phyloP scores from a whole-genome alignment of 2,329 filamentous ascomycete species.

The Ilyonectria destructans region DNA sequence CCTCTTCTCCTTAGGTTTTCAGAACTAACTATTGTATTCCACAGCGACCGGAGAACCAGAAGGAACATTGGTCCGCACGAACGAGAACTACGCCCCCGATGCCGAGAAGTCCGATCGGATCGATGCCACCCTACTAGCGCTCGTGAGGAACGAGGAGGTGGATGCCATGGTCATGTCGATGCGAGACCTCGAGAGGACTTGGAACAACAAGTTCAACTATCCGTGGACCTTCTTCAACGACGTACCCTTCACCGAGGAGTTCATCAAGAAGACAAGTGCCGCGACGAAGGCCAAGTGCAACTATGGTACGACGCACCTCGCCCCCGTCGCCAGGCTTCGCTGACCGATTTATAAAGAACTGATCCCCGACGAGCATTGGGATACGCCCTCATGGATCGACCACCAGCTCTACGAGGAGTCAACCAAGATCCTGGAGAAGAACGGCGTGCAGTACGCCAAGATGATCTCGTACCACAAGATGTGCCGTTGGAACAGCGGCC shows the following conservation, averaged over 20 bases:
- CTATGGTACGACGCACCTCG: constrained; percentile 76
- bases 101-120: constrained; percentile 86
- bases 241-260: constrained; percentile 92
- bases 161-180: constrained; percentile 89
- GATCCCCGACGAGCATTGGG: constrained; percentile 97
- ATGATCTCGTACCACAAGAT: constrained; percentile 97
- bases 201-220: constrained; percentile 99
- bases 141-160: constrained; percentile 94
- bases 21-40: constrained; percentile 36
- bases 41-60: constrained; percentile 88
- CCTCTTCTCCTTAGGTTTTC: constrained; percentile 8
- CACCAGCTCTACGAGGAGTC: constrained; percentile 89
- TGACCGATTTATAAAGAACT: constrained; percentile 70
- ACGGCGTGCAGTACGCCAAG: constrained; percentile 91
- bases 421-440: constrained; percentile 84
- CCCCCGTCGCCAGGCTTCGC: not conserved
- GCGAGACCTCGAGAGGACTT: constrained; percentile 91
- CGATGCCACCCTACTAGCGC: constrained; percentile 91
- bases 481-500: constrained; percentile 98
- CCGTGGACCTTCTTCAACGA: constrained; percentile 99
- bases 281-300: constrained; percentile 90
- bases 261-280: constrained; percentile 85
- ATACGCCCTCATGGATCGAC: constrained; percentile 93
- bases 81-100: constrained; percentile 84
- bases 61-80: constrained; percentile 81